These are phyloP conservation scores for Cutaneotrichosporon mucoides DNA, from an alignment of 1,284 basidiomycete species.

Conservation along the genomic window DNA sequence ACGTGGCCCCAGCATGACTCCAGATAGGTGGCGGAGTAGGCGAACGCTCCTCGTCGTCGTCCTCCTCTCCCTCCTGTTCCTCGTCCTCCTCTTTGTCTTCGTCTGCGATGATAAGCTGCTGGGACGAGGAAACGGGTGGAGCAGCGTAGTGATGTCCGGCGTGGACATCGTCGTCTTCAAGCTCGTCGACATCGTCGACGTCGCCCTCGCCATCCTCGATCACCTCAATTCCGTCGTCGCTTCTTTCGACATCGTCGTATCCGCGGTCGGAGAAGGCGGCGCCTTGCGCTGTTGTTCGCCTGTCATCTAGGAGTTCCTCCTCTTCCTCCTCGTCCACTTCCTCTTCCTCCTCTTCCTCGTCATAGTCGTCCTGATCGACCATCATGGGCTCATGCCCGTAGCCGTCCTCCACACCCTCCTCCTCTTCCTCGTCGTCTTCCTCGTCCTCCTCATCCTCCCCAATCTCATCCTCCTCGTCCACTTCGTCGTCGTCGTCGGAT, in stretches of 20 bases:
- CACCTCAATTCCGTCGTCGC: not conserved
- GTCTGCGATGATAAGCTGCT: not conserved
- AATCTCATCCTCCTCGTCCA: not conserved
- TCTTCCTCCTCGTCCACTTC: not conserved
- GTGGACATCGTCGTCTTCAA: not conserved
- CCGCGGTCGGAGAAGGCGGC: too few species aligned
- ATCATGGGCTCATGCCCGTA: not conserved
- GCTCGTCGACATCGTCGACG: slow-evolving; percentile 1
- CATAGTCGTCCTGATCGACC: not conserved
- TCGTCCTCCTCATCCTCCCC: not conserved
- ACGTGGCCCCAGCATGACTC: not conserved
- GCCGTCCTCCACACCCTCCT: not conserved
- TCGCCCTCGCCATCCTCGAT: slow-evolving; percentile 8
- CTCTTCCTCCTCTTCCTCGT: not conserved
- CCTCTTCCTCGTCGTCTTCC: not conserved
- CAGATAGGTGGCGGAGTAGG: not conserved
- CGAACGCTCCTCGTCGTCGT: not conserved
- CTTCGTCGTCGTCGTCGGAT: not conserved
- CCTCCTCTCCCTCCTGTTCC: not conserved
- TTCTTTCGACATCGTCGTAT: not conserved
- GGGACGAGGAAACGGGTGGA: too few species aligned
- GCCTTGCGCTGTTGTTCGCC: too few species aligned
- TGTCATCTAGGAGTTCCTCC: not conserved
- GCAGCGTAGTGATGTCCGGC: not conserved
- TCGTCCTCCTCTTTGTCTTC: not conserved